phyloP scores from a whole-genome alignment of 2,329 filamentous ascomycete genomes.

The Thielaviopsis ethacetica region DNA sequence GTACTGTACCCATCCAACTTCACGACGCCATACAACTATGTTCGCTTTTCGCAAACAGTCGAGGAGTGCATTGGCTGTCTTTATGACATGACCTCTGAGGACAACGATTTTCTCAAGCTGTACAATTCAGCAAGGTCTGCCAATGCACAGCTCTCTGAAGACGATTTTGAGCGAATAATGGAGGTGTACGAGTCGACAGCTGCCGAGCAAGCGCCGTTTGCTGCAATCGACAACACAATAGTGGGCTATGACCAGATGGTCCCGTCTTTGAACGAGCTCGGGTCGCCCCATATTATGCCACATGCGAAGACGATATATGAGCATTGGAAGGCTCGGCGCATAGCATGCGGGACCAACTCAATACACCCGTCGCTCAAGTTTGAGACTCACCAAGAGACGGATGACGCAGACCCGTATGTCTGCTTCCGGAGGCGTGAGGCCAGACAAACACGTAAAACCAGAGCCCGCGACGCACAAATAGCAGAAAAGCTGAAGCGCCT shows the following conservation, averaged over 20 bases:
- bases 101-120: constrained; percentile 67
- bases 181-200: constrained; percentile 86
- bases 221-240: constrained; percentile 74
- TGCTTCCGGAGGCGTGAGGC: constrained; percentile 94
- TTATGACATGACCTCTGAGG: constrained; percentile 90
- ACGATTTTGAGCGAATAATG: constrained; percentile 89
- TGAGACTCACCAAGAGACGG: constrained; percentile 83
- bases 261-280: constrained; percentile 40
- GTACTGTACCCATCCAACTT: constrained; percentile 68
- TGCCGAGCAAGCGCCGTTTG: constrained; percentile 69
- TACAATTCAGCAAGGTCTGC: constrained; percentile 64
- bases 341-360: constrained; percentile 49
- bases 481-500: constrained; percentile 88
- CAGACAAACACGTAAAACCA: constrained; percentile 84
- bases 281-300: constrained; percentile 31
- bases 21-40: constrained; percentile 78
- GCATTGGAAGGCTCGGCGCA: constrained; percentile 66
- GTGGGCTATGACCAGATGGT: constrained; percentile 65
- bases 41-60: constrained; percentile 94
- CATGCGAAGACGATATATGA: constrained; percentile 70
- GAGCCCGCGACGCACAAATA: constrained; percentile 82
- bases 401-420: constrained; percentile 93
- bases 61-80: constrained; percentile 82
- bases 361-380: constrained; percentile 76
- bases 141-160: constrained; percentile 56